phyloP scores from a whole-genome alignment of 306 rosid species.

The Vigna mungo region DNA sequence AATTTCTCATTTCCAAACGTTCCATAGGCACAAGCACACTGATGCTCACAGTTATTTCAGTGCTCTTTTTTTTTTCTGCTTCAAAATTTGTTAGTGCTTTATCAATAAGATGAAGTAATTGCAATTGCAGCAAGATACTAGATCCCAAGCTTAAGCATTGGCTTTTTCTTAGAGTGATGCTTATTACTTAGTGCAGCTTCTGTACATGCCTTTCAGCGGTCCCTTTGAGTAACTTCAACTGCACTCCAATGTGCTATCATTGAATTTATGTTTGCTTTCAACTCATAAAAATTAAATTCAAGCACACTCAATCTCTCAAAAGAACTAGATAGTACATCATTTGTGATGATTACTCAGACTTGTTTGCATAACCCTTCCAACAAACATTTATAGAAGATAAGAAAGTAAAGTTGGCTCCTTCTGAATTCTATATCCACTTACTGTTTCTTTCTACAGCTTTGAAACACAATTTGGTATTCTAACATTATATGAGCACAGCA shows the following conservation, averaged over 20 bases:
- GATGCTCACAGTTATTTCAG: neutral
- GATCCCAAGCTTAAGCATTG: neutral
- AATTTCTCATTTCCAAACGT: conserved; percentile 24
- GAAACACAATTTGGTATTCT: neutral
- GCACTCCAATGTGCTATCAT: conserved; percentile 11
- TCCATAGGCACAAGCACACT: neutral
- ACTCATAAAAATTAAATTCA: neutral
- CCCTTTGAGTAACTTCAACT: conserved; percentile 5
- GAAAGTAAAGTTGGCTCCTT: neutral
- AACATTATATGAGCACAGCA: neutral
- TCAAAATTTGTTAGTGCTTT: neutral
- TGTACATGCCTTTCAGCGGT: conserved; percentile 15
- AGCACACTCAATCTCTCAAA: neutral
- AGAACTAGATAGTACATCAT: neutral
- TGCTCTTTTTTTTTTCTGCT: too few species aligned
- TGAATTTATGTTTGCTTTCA: neutral
- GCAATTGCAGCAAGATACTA: neutral
- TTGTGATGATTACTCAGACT: neutral
- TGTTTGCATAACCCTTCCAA: neutral
- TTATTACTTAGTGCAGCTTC: conserved; percentile 8
- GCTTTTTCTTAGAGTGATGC: neutral
- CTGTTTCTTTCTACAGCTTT: conserved; percentile 6
- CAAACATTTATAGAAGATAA: neutral
- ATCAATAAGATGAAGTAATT: neutral
- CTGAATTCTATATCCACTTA: neutral